Conservation (phyloP, 352 stramenopile genomes). For the Pilasporangium apinafurcum region DNA sequence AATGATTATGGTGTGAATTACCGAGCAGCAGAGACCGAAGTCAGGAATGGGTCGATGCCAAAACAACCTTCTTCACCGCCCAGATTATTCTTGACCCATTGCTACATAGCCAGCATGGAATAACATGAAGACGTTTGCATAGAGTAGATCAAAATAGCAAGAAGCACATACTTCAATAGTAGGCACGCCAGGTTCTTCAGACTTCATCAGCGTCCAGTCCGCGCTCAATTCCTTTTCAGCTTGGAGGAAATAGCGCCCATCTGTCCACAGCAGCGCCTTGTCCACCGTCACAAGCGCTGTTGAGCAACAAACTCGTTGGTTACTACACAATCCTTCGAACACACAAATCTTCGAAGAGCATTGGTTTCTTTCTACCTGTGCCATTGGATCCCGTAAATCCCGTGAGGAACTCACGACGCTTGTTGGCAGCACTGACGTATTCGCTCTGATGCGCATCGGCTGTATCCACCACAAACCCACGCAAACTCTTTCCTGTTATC, state of each 20-base stretch:
- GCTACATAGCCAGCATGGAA: no score
- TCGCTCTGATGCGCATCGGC: slow-evolving; percentile 98
- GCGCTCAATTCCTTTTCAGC: slow-evolving; percentile 90
- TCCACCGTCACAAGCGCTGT: slow-evolving; percentile 69
- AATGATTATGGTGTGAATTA: slow-evolving; percentile 4
- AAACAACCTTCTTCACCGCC: slow-evolving; percentile 55
- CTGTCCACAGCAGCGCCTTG: slow-evolving; percentile 96
- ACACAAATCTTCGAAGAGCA: neutral
- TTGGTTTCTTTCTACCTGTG: slow-evolving; percentile 49
- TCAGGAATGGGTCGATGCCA: slow-evolving; percentile 94
- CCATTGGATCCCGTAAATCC: slow-evolving; percentile 97
- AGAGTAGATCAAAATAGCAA: slow-evolving; percentile 1
- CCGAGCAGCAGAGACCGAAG: slow-evolving; percentile 82
- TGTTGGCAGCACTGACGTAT: slow-evolving; percentile 96
- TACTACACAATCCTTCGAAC: neutral
- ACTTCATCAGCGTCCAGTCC: slow-evolving; percentile 96
- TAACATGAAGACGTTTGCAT: no score
- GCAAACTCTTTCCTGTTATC: slow-evolving; percentile 42
- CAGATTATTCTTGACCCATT: slow-evolving; percentile 74
- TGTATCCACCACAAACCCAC: slow-evolving; percentile 93
- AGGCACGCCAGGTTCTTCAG: slow-evolving; percentile 86
- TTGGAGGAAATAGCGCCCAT: slow-evolving; percentile 98
- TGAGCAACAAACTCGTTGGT: neutral
- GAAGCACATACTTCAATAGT: slow-evolving; percentile 78
- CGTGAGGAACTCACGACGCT: slow-evolving; percentile 93